Evolutionary conservation across 352 stramenopile species (phyloP), one percentile per base, ranked within the genome.

Genomic region (Globisporangium uncinulatum): DNA sequence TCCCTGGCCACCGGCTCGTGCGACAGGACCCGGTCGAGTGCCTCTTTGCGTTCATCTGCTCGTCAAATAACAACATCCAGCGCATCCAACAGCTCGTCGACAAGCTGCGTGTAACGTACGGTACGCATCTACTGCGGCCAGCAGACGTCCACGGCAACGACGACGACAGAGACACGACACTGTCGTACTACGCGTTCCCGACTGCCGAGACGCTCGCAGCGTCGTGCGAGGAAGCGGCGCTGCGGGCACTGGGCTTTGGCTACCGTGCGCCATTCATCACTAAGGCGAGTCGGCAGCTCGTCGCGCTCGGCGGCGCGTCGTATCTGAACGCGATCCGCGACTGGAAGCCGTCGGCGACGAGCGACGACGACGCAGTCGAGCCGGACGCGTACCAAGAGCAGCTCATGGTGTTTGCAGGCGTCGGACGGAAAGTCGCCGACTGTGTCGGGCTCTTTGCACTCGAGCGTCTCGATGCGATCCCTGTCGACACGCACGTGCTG

Each of bases 41-140:
- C 71, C 76, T 99, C 29, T 92, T 99, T 59, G 96, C 88, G 36
- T 99, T 99, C 76, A 98, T 99, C 47, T 99, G 95, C 71, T 98
- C 88, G 19, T 98, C 86, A 55, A 99, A 99, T 76, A 99, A 99
- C 77, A 99, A 99, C 71, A 99, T 99, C 69, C 67, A 84, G 43
- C 74, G 97, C 32, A 99, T 99, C 65, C 87, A 87, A 39, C 79
- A 91, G 34, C 98, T 99, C 85, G 68, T 99, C 17, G 71, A 88
- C 48, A 84, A 86, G 31, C 86, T 99, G 57, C 76, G 94, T 50
- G 57, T 68, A 39, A 78, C 71, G 20, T 99, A 97, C 75, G 96
- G 96, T 11, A 73, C 73, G 52, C 76, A 73, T 17, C 51, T 97
- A 54, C 15, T 79, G 63, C 52, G 41, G 84, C 19, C 24, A 14